A percentile compares a stretch with the other conserved stretches of the same genome.
Evolutionary conservation across 1,284 basidiomycete genomes (phyloP).

Genomic region (Puccinia brachypodii): DNA sequence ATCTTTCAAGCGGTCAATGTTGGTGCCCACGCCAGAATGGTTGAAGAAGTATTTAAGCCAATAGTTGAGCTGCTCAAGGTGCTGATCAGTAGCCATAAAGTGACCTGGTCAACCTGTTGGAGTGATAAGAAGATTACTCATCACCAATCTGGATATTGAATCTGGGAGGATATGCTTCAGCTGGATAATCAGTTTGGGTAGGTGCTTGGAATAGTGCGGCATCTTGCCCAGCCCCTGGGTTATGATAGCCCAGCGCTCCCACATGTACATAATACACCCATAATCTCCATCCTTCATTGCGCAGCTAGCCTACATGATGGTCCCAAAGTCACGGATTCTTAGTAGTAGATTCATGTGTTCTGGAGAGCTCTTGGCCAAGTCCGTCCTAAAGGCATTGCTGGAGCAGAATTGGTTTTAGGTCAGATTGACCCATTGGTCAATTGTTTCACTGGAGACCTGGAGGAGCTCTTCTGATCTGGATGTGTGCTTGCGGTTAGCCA

Average conservation of each 20-base stretch:
- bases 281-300: not conserved
- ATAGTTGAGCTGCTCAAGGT: conserved; percentile 12
- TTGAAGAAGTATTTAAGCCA: conserved; percentile 30
- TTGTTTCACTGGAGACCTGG: not conserved
- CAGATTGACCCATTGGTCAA: not conserved
- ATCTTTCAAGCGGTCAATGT: conserved; percentile 25
- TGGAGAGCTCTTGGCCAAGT: not conserved
- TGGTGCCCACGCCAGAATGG: conserved; percentile 5
- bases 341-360: not conserved
- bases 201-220: not conserved
- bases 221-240: not conserved
- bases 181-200: not conserved
- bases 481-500: no score
- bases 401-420: not conserved
- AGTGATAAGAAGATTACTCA: not conserved
- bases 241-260: not conserved
- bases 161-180: not conserved
- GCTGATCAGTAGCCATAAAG: conserved; percentile 2
- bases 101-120: not conserved
- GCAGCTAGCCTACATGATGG: not conserved
- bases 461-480: not conserved
- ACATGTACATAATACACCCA: conserved; percentile 1
- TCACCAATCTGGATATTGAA: not conserved
- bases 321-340: not conserved
- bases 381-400: not conserved